Evolutionary conservation across 495 filamentous ascomycete species (phyloP), one percentile per base, ranked within the genome.

Genomic region (Viridothelium virens): DNA sequence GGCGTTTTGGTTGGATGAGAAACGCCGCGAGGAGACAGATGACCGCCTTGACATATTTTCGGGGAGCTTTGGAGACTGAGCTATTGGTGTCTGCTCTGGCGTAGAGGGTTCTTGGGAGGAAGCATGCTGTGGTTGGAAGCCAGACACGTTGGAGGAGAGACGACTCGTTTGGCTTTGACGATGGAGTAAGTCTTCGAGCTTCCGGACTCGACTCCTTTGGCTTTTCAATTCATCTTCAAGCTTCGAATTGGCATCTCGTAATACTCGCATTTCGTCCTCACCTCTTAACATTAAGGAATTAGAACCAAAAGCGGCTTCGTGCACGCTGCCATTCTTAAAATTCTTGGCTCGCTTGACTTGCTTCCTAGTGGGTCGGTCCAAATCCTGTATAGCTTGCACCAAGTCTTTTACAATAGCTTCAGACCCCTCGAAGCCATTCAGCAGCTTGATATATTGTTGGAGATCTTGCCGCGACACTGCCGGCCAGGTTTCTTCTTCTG

Each of bases 301-400:
- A 66, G 86, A 85, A 41, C 91, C 89, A 59, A 91, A 80, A 11
- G 81, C 82, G 14, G 87, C 86, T 70, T 97, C 94, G 70, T 97
- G 92, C 12, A 99, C 83, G 70, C 92, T 97, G 48, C 94, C 95
- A 70, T 92, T 91, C 72, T 96, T 97, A 82, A 99, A 97, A 0
- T 90, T 91, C 71, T 92, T 95, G 47, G 91, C 86, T 62, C 89
- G 83, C 74, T 89, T 91, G 56, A 85, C 83, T 71, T 86, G 84
- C 72, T 90, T 89, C 68, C 86, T 87, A 4, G 89, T 91, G 0
- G 92, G 92, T 53, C 80, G 85, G 68, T 81, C 84, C n/a, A 91
- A 78, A 9, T 89, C 87, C 31, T 78, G 77, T 62, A 87, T 77
- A 7, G 86, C 78, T 65, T 86, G 84, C 0, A 76, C 73, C 25